These are phyloP conservation scores for Warburgia ugandensis DNA, from an alignment of 164 flowering plant species.

Conservation along the genomic window DNA sequence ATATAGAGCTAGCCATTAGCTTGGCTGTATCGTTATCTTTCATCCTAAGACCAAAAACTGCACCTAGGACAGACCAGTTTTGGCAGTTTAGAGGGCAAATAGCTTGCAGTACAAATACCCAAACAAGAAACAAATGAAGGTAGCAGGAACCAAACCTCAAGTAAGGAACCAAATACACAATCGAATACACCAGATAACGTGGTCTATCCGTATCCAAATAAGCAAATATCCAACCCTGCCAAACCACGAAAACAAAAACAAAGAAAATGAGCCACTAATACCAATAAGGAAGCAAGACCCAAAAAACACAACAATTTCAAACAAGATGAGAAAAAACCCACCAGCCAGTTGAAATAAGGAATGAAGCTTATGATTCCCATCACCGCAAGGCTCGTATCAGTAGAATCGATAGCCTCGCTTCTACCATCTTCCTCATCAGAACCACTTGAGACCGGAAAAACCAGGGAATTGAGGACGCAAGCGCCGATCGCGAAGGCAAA, in stretches of 20 bases:
- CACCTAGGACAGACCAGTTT: not conserved
- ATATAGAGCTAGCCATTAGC: no score
- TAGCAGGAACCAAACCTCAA: no score
- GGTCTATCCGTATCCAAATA: slow-evolving; percentile 73
- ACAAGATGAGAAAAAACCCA: slow-evolving; percentile 12
- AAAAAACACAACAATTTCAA: not conserved
- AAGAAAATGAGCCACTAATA: not conserved
- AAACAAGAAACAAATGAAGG: not conserved
- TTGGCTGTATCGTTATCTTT: not conserved
- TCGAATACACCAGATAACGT: slow-evolving; percentile 68
- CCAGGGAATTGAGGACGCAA: slow-evolving; percentile 57
- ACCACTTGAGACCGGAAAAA: slow-evolving; percentile 32
- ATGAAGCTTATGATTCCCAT: slow-evolving; percentile 89
- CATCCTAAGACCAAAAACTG: not conserved
- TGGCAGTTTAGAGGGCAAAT: no score
- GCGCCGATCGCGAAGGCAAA: slow-evolving; percentile 64
- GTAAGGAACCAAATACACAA: slow-evolving; percentile 81
- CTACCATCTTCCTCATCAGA: slow-evolving; percentile 17
- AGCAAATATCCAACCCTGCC: slow-evolving; percentile 90
- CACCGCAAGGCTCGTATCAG: slow-evolving; percentile 63
- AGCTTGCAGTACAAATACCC: no score
- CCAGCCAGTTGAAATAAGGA: slow-evolving; percentile 97
- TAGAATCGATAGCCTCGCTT: slow-evolving; percentile 31
- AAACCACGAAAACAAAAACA: slow-evolving; percentile 1
- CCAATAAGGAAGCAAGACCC: not conserved